phyloP scores from a whole-genome alignment of 306 rosid species.

The Elaeagnus macrophylla region DNA sequence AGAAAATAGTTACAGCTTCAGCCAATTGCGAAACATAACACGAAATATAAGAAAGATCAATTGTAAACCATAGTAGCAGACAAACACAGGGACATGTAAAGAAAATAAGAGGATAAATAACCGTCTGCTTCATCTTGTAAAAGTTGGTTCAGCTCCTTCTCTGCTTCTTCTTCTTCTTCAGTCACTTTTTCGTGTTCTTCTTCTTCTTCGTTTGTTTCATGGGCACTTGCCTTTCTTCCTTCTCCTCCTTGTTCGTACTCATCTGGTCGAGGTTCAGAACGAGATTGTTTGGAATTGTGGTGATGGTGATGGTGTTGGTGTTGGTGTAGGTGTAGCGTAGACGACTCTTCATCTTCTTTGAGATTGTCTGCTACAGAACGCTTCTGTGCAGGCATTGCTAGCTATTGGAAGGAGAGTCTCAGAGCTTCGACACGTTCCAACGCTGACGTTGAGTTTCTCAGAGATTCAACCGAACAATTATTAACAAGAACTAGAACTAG shows the following conservation, averaged over 20 bases:
- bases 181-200: constrained; percentile 8
- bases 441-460: constrained; percentile 62
- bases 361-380: constrained; percentile 44
- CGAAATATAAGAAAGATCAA: constrained; percentile 31
- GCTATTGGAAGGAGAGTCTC: too few species aligned
- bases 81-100: constrained; percentile 5
- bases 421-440: constrained; percentile 61
- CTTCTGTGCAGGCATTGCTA: constrained; percentile 94
- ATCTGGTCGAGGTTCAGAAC: constrained; percentile 30
- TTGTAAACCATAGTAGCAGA: constrained; percentile 2
- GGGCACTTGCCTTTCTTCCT: constrained; percentile 11
- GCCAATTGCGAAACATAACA: constrained; percentile 22
- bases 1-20: constrained; percentile 24
- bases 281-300: constrained; percentile 47
- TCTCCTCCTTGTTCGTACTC: constrained; percentile 18
- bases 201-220: constrained; percentile 19
- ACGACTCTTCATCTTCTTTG: constrained; percentile 29
- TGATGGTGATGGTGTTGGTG: constrained; percentile 2
- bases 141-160: constrained; percentile 1
- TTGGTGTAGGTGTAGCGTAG: neutral
- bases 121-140: constrained; percentile 37
- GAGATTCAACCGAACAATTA: constrained; percentile 6
- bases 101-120: constrained; percentile 25
- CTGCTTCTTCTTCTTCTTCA: constrained; percentile 8
- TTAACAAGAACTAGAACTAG: constrained; percentile 5